These are phyloP conservation scores for Ogataea saltuana DNA, from an alignment of 805 yeast genomes.

Conservation along the genomic window DNA sequence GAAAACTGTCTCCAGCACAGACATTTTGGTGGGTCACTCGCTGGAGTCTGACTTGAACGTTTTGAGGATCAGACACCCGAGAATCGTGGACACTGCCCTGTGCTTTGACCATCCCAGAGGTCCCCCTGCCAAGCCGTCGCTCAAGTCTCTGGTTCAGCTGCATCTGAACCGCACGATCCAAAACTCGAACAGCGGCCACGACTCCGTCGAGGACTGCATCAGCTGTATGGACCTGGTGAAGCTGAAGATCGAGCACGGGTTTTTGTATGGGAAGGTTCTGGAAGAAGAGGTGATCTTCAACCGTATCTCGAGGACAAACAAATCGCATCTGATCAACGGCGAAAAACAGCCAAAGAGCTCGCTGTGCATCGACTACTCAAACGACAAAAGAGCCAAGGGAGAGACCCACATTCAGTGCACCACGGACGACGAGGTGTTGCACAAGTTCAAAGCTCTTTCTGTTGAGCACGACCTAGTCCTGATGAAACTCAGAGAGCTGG, in stretches of 20 bases:
- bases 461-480: conserved; percentile 49
- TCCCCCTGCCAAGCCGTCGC: conserved; percentile 75
- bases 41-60: conserved; percentile 79
- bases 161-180: conserved; percentile 65
- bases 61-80: conserved; percentile 68
- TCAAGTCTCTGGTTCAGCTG: conserved; percentile 65
- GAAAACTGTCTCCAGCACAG: conserved; percentile 50
- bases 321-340: conserved; percentile 25
- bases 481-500: conserved; percentile 60
- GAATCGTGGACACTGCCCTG: conserved; percentile 77
- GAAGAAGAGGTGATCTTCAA: conserved; percentile 45
- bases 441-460: conserved; percentile 39
- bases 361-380: conserved; percentile 26
- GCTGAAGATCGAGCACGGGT: conserved; percentile 67
- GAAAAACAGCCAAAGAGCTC: conserved; percentile 31
- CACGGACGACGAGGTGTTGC: conserved; percentile 62
- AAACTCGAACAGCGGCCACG: conserved; percentile 67
- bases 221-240: conserved; percentile 79
- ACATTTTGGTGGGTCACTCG: conserved; percentile 86
- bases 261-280: conserved; percentile 56
- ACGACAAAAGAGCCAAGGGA: conserved; percentile 17
- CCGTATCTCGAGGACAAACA: conserved; percentile 33
- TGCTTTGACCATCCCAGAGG: conserved; percentile 82
- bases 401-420: conserved; percentile 44
- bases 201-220: conserved; percentile 80